Percentiles rank a stretch among this genome's conserved stretches.
phyloP scores from a whole-genome alignment of 2,329 filamentous ascomycete species.

The Byssochlamys sp. region DNA sequence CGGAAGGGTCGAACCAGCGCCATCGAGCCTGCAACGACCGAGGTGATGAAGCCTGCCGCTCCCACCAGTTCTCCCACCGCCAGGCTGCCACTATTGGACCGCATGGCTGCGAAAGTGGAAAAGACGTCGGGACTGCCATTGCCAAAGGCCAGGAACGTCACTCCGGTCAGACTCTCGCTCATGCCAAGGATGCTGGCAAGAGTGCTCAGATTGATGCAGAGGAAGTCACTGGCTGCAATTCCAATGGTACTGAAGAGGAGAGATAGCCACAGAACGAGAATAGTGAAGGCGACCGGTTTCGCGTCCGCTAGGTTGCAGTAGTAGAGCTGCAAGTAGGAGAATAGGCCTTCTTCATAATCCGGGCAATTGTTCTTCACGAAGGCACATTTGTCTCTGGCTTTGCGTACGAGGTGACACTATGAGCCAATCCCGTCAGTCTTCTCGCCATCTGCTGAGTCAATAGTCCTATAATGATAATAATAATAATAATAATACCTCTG shows the following conservation, averaged over 20 bases:
- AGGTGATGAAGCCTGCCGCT: conserved; percentile 89
- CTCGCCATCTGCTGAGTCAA: background rate
- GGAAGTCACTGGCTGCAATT: conserved; percentile 95
- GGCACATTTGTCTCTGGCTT: conserved; percentile 69
- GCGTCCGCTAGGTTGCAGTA: conserved; percentile 66
- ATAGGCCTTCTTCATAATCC: conserved; percentile 79
- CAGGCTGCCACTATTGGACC: conserved; percentile 90
- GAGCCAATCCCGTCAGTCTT: conserved; percentile 14
- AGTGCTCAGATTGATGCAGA: conserved; percentile 91
- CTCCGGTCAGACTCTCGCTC: conserved; percentile 90
- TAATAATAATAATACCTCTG: conserved; percentile 6
- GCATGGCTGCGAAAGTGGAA: conserved; percentile 96
- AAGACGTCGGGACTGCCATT: conserved; percentile 98
- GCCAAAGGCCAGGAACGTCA: conserved; percentile 91
- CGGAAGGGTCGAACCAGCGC: conserved; percentile 89
- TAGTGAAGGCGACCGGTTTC: conserved; percentile 66
- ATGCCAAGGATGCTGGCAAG: conserved; percentile 81
- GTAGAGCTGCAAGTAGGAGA: conserved; percentile 82
- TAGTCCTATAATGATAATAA: conserved; percentile 7
- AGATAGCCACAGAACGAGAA: conserved; percentile 73
- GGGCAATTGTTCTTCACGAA: conserved; percentile 74
- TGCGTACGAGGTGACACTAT: conserved; percentile 70
- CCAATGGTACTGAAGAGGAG: conserved; percentile 93
- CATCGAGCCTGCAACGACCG: conserved; percentile 94
- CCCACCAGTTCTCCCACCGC: conserved; percentile 91